These are phyloP conservation scores for Solanum sitiens DNA, from an alignment of 257 asterid species.

Conservation along the genomic window DNA sequence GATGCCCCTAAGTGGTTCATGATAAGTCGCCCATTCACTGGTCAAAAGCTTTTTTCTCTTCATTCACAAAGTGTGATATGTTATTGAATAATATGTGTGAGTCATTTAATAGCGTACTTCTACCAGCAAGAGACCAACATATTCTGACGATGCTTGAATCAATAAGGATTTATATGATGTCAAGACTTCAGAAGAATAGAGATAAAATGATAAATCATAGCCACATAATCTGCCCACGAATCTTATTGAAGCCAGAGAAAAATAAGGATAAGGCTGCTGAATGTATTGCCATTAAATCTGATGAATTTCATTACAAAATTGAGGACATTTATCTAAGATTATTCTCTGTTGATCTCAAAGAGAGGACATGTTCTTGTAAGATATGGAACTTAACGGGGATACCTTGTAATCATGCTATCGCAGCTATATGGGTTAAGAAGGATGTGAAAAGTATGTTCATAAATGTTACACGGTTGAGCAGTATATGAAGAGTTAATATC, in stretches of 20 bases:
- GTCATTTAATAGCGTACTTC: too few relatives aligned
- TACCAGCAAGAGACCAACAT: too few relatives aligned
- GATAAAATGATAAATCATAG: background rate
- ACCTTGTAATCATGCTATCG: too few relatives aligned
- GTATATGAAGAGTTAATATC: background rate
- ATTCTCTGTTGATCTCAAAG: background rate
- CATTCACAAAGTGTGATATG: too few relatives aligned
- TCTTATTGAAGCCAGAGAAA: background rate
- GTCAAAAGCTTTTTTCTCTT: too few relatives aligned
- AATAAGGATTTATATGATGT: too few relatives aligned
- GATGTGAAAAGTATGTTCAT: background rate
- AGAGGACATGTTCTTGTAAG: background rate
- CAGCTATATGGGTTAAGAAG: background rate
- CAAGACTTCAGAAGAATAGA: too few relatives aligned
- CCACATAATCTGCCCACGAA: background rate
- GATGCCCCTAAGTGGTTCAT: too few relatives aligned
- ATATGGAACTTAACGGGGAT: background rate
- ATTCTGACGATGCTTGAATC: too few relatives aligned
- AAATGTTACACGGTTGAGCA: background rate
- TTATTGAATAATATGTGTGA: too few relatives aligned
- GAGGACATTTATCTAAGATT: background rate
- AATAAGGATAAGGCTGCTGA: background rate
- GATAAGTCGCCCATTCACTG: too few relatives aligned
- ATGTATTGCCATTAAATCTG: background rate
- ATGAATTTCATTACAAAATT: too few relatives aligned